phyloP scores from a whole-genome alignment of 805 yeast species.

The Lachancea thermotolerans region DNA sequence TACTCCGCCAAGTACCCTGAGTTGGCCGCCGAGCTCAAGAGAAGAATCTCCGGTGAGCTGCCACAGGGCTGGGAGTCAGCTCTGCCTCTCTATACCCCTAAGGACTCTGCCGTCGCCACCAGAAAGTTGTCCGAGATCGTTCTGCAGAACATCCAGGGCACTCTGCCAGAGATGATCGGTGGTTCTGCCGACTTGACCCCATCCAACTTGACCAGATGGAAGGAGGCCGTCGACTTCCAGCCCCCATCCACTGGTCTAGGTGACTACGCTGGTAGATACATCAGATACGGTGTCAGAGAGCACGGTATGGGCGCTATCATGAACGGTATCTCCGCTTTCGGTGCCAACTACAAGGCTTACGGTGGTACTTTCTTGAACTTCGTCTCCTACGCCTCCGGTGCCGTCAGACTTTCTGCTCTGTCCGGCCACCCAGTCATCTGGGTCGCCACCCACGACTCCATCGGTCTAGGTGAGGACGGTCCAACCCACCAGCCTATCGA shows the following conservation, averaged over 20 bases:
- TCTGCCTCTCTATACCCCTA: conserved; percentile 73
- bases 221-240: conserved; percentile 85
- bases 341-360: conserved; percentile 77
- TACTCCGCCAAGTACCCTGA: conserved; percentile 70
- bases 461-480: conserved; percentile 90
- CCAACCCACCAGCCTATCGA: conserved; percentile 93
- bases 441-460: conserved; percentile 88
- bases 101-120: conserved; percentile 81
- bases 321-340: conserved; percentile 93
- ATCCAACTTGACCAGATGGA: conserved; percentile 89
- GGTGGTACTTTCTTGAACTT: conserved; percentile 99
- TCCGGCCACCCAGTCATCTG: conserved; percentile 78
- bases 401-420: conserved; percentile 76
- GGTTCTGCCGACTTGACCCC: conserved; percentile 99
- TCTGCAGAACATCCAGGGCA: conserved; percentile 52
- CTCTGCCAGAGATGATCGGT: conserved; percentile 84
- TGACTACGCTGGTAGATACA: conserved; percentile 83
- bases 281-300: conserved; percentile 98
- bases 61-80: conserved; percentile 75
- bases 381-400: conserved; percentile 78
- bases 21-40: conserved; percentile 66
- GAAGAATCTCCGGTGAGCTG: conserved; percentile 71
- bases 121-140: conserved; percentile 89
- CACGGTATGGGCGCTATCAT: conserved; percentile 98
- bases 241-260: conserved; percentile 76